These are phyloP conservation scores for Teratosphaeria zuluensis DNA, from an alignment of 2,329 filamentous ascomycete species.

Conservation along the genomic window DNA sequence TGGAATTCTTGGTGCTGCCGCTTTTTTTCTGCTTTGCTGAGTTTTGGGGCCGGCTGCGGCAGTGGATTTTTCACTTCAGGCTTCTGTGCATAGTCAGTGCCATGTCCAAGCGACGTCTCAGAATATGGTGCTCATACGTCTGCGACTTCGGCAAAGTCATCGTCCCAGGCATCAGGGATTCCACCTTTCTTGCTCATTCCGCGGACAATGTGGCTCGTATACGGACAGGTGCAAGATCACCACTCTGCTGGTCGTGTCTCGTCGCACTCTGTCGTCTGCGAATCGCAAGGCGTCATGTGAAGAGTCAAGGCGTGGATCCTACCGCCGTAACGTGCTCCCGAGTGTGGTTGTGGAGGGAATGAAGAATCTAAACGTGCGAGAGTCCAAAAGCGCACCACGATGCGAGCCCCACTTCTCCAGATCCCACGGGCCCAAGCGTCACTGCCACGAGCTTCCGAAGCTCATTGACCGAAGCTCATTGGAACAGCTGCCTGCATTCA, in stretches of 20 bases:
- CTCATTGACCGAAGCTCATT: background rate
- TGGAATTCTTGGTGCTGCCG: conserved; percentile 77
- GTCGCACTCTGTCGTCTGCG: background rate
- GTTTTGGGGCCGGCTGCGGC: conserved; percentile 35
- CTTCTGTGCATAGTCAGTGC: conserved; percentile 20
- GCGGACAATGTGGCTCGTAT: background rate
- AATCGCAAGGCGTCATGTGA: background rate
- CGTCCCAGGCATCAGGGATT: conserved; percentile 75
- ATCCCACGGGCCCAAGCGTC: background rate
- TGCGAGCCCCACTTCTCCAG: background rate
- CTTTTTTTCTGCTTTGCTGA: conserved; percentile 67
- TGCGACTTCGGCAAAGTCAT: conserved; percentile 77
- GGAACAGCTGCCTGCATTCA: background rate
- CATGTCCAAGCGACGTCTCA: background rate
- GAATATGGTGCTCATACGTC: conserved; percentile 43
- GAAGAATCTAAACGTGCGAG: background rate
- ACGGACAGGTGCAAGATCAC: background rate
- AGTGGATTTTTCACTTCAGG: conserved; percentile 23
- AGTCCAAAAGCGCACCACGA: background rate
- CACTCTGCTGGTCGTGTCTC: background rate
- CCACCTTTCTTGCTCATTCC: conserved; percentile 36
- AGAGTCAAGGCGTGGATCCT: background rate
- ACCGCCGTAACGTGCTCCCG: background rate
- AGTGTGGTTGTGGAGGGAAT: background rate
- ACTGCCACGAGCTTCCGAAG: background rate